Evolutionary conservation across 164 flowering plant genomes (phyloP), one percentile per base, ranked within the genome.

Genomic region (Liquidambar formosana): DNA sequence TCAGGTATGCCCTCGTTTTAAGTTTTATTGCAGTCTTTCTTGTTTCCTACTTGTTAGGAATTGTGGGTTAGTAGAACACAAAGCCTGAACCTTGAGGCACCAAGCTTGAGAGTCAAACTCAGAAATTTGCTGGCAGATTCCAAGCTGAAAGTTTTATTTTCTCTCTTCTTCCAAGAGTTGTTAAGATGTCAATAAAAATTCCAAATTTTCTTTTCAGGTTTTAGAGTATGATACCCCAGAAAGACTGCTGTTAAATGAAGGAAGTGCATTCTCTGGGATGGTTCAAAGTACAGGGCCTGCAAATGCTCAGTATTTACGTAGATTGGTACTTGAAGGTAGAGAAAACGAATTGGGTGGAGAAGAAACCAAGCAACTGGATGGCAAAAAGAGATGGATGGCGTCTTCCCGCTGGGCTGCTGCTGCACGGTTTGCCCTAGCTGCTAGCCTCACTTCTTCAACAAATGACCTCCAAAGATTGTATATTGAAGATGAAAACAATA

Each of bases 361-460:
- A 73, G 80, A 76, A 54, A 23, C 62, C 18, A 78, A 64, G 54
- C 74, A 43, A 46, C 70, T 61, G 15, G 83, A 80, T 64, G 84
- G 84, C 43, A 79, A 78, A 45, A 82, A 82, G 45, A 82, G 82
- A 61, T 81, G 82, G 88, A 52, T 81, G 56, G 97, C 93, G 48
- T 85, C 94, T 38, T 84, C 91, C 10, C 82, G 84, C 13, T 90
- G 95, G 96, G 82, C 87, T 53, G 91, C 92, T 48, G 97, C 92
- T 61, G 90, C 98, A 0, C 88, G 85, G 70, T 77, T 75, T 81
- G 97, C 97, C 3, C 78, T 92, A 43, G 77, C 86, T 33, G 78
- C 78, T 52, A 85, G 86, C 76, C 87, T 94, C 70, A 77, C 82
- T 66, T 88, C 97, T 33, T 88, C 92, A 8, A 84, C 82, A 16